Evolutionary conservation across 139 green algal species (phyloP).

Genomic region (Penium margaritaceum): DNA sequence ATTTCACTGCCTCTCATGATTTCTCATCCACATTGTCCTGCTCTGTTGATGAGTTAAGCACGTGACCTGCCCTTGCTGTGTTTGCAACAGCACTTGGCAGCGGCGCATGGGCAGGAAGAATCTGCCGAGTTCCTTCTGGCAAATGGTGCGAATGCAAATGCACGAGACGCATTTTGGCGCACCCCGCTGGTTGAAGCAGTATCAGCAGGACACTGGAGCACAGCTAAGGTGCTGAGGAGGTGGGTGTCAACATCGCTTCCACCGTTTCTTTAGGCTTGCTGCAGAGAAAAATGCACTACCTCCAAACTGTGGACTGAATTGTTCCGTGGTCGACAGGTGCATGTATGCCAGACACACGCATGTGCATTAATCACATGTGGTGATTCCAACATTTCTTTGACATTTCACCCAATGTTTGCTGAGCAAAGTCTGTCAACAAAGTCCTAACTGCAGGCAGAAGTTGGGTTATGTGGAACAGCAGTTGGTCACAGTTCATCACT

Average conservation of each 20-base stretch:
- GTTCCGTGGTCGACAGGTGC: not conserved
- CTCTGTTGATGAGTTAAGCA: no score
- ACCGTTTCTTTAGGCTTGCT: not conserved
- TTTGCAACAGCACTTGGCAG: slow-evolving; percentile 33
- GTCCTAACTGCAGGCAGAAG: no score
- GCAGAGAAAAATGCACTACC: not conserved
- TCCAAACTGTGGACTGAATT: not conserved
- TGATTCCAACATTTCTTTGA: no score
- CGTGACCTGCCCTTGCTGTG: no score
- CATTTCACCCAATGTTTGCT: no score
- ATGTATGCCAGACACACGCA: no score
- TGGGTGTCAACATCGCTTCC: no score
- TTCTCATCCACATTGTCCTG: no score
- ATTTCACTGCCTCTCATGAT: no score
- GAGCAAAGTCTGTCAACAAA: not conserved
- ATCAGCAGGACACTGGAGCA: slow-evolving; percentile 1
- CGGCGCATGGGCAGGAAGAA: slow-evolving; percentile 29
- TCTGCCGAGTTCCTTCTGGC: slow-evolving; percentile 13
- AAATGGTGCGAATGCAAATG: slow-evolving; percentile 13
- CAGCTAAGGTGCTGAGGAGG: slow-evolving; percentile 3
- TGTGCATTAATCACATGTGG: no score
- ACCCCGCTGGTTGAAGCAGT: slow-evolving; percentile 33
- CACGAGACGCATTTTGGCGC: slow-evolving; percentile 31
- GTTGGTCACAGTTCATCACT: no score
- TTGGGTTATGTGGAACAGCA: no score